phyloP scores from a whole-genome alignment of 2,329 filamentous ascomycete genomes.

The Fusarium chlamydosporum region DNA sequence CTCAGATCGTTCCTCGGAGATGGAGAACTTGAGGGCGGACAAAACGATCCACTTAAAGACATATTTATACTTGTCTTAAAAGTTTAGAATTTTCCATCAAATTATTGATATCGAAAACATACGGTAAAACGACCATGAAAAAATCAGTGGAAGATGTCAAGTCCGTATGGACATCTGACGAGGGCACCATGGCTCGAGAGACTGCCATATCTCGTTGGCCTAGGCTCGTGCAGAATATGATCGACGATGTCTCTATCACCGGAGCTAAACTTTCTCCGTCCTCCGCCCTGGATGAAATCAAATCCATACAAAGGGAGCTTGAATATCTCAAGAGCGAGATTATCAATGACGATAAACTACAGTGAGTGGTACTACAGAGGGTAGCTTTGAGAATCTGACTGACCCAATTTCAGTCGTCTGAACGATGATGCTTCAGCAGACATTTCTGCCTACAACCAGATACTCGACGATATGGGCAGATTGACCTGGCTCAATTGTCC shows the following conservation, averaged over 20 bases:
- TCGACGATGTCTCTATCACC: constrained; percentile 4
- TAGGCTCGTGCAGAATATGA: constrained; percentile 12
- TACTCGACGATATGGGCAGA: not conserved
- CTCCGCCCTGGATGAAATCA: constrained; percentile 2
- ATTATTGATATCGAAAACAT: not conserved
- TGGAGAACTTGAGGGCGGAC: not conserved
- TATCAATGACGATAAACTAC: not conserved
- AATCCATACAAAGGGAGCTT: not conserved
- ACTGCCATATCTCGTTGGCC: constrained; percentile 19
- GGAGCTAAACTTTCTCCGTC: not conserved
- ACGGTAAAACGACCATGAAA: not conserved
- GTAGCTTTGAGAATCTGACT: not conserved
- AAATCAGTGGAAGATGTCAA: not conserved
- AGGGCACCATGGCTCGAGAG: constrained; percentile 13
- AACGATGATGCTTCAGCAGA: constrained; percentile 5
- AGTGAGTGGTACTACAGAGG: not conserved
- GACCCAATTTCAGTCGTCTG: not conserved
- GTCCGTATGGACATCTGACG: constrained; percentile 18
- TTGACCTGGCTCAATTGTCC: constrained; percentile 17
- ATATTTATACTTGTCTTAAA: not conserved
- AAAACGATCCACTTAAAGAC: not conserved
- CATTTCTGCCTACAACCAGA: constrained; percentile 1
- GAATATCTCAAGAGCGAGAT: not conserved
- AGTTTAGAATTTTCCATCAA: too few species aligned
- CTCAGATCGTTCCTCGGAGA: not conserved